Evolutionary conservation across 2,329 filamentous ascomycete species (phyloP).

Genomic region (Calonectria henricotiae): DNA sequence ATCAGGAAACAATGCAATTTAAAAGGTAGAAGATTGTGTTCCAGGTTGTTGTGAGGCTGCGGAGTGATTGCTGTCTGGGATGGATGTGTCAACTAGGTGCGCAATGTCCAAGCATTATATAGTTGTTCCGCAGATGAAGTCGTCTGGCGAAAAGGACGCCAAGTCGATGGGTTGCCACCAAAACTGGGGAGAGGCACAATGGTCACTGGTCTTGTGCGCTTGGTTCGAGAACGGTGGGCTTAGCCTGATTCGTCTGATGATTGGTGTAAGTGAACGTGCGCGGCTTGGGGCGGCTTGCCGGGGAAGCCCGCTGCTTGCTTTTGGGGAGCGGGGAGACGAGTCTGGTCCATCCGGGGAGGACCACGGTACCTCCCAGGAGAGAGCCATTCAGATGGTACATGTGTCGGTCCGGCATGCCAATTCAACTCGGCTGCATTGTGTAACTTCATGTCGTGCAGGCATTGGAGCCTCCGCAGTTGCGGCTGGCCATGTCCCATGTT

Average conservation of each 20-base stretch:
- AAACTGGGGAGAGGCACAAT: slow-evolving; percentile 2
- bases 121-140: slow-evolving; percentile 23
- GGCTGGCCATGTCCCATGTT: slow-evolving; percentile 22
- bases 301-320: slow-evolving; percentile 13
- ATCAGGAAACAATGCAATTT: neutral
- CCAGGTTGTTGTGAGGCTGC: neutral
- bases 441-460: neutral
- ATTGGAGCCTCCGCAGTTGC: slow-evolving; percentile 8
- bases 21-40: slow-evolving; percentile 3
- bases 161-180: neutral
- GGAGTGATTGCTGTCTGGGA: slow-evolving; percentile 15
- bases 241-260: slow-evolving; percentile 25
- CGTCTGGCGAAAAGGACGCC: neutral
- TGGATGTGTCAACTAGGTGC: neutral
- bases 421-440: neutral
- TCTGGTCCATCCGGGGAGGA: neutral
- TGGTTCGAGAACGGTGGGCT: slow-evolving; percentile 16
- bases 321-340: neutral
- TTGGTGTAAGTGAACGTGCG: slow-evolving; percentile 22
- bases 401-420: slow-evolving; percentile 30
- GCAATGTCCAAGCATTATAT: slow-evolving; percentile 31
- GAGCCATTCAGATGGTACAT: neutral
- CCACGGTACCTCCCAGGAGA: neutral
- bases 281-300: neutral
- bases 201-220: slow-evolving; percentile 23